Percentiles rank a stretch among this genome's conserved stretches.
Evolutionary conservation across 352 stramenopile species (phyloP).

Genomic region (Globisporangium nagaii): DNA sequence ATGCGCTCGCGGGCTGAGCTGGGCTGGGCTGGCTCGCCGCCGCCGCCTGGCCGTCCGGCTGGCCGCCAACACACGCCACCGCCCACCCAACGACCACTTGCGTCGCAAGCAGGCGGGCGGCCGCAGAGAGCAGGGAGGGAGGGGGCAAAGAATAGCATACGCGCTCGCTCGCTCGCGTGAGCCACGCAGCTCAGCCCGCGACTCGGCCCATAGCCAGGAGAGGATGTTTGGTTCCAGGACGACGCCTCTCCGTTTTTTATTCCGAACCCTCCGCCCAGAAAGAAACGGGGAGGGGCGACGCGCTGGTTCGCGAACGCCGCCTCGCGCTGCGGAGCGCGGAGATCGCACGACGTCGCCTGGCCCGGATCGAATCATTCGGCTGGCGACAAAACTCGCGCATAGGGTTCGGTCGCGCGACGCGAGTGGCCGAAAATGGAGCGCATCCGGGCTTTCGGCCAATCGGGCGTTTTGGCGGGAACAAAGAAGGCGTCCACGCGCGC

Average conservation of each 20-base stretch:
- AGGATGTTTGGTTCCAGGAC: too few species aligned
- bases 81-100: constrained; percentile 6
- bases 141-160: constrained; percentile 9
- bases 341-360: too few species aligned
- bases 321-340: neutral
- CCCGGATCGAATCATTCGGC: too few species aligned
- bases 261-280: constrained; percentile 1
- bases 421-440: too few species aligned
- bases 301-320: neutral
- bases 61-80: neutral
- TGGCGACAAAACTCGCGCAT: too few species aligned
- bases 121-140: neutral
- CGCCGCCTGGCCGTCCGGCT: neutral
- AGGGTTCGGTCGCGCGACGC: too few species aligned
- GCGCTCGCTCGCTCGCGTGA: neutral
- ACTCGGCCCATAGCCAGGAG: constrained; percentile 1
- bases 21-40: neutral
- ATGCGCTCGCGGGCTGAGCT: neutral
- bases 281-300: neutral
- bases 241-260: neutral
- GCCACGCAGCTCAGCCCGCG: neutral
- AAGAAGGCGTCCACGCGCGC: too few species aligned
- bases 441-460: too few species aligned
- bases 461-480: too few species aligned
- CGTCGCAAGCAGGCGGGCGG: neutral